These are phyloP conservation scores for Nannochloris sp. DNA, from an alignment of 139 green algal species.

Conservation along the genomic window DNA sequence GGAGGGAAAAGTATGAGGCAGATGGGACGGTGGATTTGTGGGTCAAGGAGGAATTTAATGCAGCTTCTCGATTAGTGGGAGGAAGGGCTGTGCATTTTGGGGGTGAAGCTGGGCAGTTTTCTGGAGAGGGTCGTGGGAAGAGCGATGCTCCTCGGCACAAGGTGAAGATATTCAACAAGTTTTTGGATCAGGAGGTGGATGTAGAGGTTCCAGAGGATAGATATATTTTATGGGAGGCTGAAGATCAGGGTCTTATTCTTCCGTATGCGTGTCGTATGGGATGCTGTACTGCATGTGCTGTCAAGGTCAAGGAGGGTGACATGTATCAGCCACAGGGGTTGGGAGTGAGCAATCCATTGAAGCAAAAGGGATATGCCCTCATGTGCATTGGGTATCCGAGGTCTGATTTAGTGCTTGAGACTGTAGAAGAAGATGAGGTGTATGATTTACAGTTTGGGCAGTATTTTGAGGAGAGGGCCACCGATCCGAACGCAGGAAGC, in stretches of 20 bases:
- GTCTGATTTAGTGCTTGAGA: slow-evolving; percentile 70
- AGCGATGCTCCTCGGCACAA: slow-evolving; percentile 47
- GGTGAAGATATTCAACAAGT: slow-evolving; percentile 75
- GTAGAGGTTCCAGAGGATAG: slow-evolving; percentile 52
- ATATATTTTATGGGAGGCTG: slow-evolving; percentile 91
- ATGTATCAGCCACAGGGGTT: slow-evolving; percentile 50
- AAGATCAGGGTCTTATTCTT: slow-evolving; percentile 83
- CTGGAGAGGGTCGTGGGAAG: slow-evolving; percentile 59
- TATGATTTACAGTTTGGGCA: slow-evolving; percentile 94
- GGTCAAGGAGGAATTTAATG: slow-evolving; percentile 92
- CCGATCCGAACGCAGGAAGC: slow-evolving; percentile 44
- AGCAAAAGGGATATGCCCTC: slow-evolving; percentile 78
- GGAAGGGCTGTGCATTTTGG: slow-evolving; percentile 65
- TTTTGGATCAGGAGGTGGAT: slow-evolving; percentile 57
- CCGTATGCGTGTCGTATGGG: slow-evolving; percentile 94
- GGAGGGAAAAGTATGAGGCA: slow-evolving; percentile 63
- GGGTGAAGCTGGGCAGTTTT: slow-evolving; percentile 46
- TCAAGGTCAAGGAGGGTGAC: slow-evolving; percentile 64
- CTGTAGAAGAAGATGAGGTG: slow-evolving; percentile 88
- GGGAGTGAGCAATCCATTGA: slow-evolving; percentile 48
- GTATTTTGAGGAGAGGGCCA: slow-evolving; percentile 58
- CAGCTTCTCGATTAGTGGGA: slow-evolving; percentile 67
- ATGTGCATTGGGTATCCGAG: slow-evolving; percentile 87
- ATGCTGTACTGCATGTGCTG: slow-evolving; percentile 94
- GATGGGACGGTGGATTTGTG: slow-evolving; percentile 81